phyloP scores from a whole-genome alignment of 1,284 basidiomycete genomes.

The Albatrellus sp. region DNA sequence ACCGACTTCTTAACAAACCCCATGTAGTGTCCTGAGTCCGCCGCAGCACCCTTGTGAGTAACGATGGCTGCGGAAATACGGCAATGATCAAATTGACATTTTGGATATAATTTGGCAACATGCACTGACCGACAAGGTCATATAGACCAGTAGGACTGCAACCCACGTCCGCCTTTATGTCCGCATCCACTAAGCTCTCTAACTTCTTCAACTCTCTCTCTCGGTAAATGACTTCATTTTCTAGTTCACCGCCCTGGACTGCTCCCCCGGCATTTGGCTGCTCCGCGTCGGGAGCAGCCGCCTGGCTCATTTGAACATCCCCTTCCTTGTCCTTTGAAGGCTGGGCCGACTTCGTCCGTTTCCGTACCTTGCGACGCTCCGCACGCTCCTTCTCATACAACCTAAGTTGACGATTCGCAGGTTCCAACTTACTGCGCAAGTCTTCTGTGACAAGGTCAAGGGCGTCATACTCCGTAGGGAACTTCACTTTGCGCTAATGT shows the following conservation, averaged over 20 bases:
- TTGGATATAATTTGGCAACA: neutral
- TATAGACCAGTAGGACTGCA: conserved; percentile 69
- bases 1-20: conserved; percentile 75
- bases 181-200: conserved; percentile 47
- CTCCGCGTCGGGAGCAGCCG: conserved; percentile 14
- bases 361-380: conserved; percentile 77
- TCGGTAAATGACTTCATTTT: conserved; percentile 49
- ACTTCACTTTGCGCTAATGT: conserved; percentile 82
- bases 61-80: conserved; percentile 56
- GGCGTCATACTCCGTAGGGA: conserved; percentile 80
- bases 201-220: conserved; percentile 55
- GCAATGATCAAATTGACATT: neutral
- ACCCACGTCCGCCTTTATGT: conserved; percentile 58
- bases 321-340: conserved; percentile 6
- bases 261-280: conserved; percentile 15
- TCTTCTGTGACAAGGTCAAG: conserved; percentile 71
- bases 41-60: conserved; percentile 92
- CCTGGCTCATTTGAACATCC: conserved; percentile 31
- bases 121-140: conserved; percentile 59
- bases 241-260: conserved; percentile 29
- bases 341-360: conserved; percentile 48
- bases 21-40: conserved; percentile 91
- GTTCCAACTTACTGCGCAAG: conserved; percentile 58
- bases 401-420: conserved; percentile 63
- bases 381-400: conserved; percentile 74